Evolutionary conservation across 2,329 filamentous ascomycete species (phyloP).

Genomic region (Stemphylium beticola): DNA sequence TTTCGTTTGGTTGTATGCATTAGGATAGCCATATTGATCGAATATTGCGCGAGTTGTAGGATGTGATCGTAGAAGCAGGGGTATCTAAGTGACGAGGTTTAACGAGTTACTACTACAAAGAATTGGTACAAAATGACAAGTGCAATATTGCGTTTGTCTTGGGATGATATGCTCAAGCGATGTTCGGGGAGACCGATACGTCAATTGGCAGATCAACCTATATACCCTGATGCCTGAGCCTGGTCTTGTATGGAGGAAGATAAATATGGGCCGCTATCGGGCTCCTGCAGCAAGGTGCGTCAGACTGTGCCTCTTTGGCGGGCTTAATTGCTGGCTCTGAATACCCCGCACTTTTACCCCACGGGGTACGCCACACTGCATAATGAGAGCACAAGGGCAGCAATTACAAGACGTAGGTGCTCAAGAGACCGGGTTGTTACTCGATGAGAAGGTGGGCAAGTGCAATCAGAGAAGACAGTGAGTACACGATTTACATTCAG

Average conservation of each 20-base stretch:
- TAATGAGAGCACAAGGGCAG: background rate
- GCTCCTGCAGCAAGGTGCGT: slow-evolving; percentile 22
- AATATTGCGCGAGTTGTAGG: background rate
- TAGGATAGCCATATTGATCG: slow-evolving; percentile 39
- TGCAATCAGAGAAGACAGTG: background rate
- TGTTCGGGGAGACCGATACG: background rate
- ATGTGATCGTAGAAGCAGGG: background rate
- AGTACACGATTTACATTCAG: background rate
- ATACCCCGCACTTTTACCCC: slow-evolving; percentile 45
- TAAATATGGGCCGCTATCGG: slow-evolving; percentile 37
- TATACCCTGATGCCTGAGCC: background rate
- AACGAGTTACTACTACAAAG: background rate
- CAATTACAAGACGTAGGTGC: background rate
- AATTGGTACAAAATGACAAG: background rate
- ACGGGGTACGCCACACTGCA: slow-evolving; percentile 20
- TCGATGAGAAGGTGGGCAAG: background rate
- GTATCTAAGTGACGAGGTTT: background rate
- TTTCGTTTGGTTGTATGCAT: slow-evolving; percentile 49
- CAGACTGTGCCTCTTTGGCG: slow-evolving; percentile 31
- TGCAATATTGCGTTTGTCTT: background rate
- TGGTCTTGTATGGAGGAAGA: slow-evolving; percentile 17
- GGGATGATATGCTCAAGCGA: background rate
- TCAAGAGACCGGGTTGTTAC: background rate
- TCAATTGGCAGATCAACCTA: background rate
- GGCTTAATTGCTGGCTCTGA: slow-evolving; percentile 28